These are phyloP conservation scores for Neoarthrinium moseri DNA, from an alignment of 2,329 filamentous ascomycete species.

Conservation along the genomic window DNA sequence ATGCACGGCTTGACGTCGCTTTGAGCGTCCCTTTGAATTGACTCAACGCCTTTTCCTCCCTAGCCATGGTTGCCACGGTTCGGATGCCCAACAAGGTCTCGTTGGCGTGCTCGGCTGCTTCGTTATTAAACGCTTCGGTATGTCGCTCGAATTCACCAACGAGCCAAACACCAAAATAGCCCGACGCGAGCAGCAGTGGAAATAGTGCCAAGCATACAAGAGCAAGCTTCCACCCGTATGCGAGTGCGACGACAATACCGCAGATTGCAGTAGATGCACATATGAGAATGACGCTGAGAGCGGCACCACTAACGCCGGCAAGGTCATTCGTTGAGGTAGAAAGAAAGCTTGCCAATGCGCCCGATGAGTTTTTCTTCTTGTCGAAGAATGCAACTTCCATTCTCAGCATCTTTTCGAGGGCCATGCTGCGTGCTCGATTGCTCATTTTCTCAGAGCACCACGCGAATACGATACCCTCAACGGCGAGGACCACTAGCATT, in stretches of 20 bases:
- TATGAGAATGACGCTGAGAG: constrained; percentile 59
- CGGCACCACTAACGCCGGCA: constrained; percentile 57
- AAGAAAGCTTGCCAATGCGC: constrained; percentile 52
- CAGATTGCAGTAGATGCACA: constrained; percentile 63
- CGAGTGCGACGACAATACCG: constrained; percentile 62
- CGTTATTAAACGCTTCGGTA: constrained; percentile 63
- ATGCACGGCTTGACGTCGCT: no score
- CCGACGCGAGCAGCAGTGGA: constrained; percentile 42
- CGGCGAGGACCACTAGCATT: no score
- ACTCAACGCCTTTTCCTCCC: no score
- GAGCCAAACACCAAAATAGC: constrained; percentile 47
- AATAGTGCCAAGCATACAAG: constrained; percentile 61
- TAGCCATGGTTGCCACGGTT: constrained; percentile 68
- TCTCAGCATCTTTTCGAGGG: no score
- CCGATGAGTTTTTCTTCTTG: constrained; percentile 52
- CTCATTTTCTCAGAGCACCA: no score
- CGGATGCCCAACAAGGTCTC: constrained; percentile 70
- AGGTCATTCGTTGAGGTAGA: constrained; percentile 53
- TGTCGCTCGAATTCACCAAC: constrained; percentile 64
- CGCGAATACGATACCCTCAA: no score
- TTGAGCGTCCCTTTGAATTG: no score
- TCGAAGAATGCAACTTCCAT: constrained; percentile 53
- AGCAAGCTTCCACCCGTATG: constrained; percentile 72
- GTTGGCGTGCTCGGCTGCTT: constrained; percentile 69
- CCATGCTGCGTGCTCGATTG: no score